Evolutionary conservation across 1,284 basidiomycete genomes (phyloP).

Genomic region (Puccinia triticina): DNA sequence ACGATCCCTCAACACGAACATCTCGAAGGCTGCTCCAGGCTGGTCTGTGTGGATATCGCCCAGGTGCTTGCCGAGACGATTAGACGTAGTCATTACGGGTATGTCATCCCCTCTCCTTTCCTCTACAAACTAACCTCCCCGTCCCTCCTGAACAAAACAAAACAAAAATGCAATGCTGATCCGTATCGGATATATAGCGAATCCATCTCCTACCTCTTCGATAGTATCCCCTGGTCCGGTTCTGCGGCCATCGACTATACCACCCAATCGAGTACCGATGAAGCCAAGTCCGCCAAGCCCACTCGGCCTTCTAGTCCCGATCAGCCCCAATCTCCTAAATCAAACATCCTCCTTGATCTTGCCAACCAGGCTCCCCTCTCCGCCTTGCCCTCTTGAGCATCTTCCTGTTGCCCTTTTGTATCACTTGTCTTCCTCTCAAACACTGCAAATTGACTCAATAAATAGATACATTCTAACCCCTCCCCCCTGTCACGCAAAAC

Average conservation of each 20-base stretch:
- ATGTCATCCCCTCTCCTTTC: background rate
- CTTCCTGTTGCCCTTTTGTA: no score
- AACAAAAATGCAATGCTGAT: background rate
- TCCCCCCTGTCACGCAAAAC: no score
- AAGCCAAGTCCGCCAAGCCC: conserved; percentile 10
- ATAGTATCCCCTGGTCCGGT: conserved; percentile 49
- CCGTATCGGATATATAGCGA: conserved; percentile 16
- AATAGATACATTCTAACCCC: no score
- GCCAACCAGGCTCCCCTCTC: background rate
- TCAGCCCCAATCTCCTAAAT: background rate
- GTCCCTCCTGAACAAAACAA: background rate
- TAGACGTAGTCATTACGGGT: conserved; percentile 69
- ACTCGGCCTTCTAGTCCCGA: conserved; percentile 18
- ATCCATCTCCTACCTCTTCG: conserved; percentile 50
- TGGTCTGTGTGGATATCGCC: conserved; percentile 94
- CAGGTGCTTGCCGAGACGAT: conserved; percentile 96
- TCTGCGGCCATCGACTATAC: conserved; percentile 46
- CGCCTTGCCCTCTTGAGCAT: conserved; percentile 8
- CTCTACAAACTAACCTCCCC: no score
- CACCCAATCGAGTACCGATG: conserved; percentile 41
- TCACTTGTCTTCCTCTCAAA: no score
- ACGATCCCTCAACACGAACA: conserved; percentile 90
- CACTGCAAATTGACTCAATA: no score
- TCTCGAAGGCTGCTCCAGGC: conserved; percentile 74
- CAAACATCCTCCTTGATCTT: background rate